A percentile compares a stretch with the other conserved stretches of the same genome.
Conservation (phyloP, 1,139 yeast genomes). For the Saccharomyces hybrid region DNA sequence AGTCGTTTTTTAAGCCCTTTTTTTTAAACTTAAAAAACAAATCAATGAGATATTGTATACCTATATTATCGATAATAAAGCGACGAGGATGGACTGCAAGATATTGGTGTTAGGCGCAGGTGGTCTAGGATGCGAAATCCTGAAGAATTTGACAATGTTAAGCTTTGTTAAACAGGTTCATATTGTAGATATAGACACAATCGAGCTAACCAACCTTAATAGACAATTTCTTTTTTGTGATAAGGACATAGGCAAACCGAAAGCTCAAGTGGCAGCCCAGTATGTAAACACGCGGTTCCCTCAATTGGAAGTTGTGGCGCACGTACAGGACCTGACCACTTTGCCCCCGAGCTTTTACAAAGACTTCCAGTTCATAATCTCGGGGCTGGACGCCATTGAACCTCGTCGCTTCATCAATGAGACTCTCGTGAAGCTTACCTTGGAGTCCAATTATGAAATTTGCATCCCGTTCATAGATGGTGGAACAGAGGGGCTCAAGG, state of each 20-base stretch:
- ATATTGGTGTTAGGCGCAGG: slow-evolving; percentile 81
- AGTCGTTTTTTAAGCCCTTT: not conserved
- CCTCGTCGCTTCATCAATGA: slow-evolving; percentile 92
- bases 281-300: slow-evolving; percentile 36
- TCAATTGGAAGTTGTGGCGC: slow-evolving; percentile 40
- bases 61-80: not conserved
- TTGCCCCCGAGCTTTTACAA: slow-evolving; percentile 55
- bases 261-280: slow-evolving; percentile 72
- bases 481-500: slow-evolving; percentile 92
- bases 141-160: slow-evolving; percentile 71
- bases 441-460: slow-evolving; percentile 41
- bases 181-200: slow-evolving; percentile 91
- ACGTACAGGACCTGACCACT: slow-evolving; percentile 67
- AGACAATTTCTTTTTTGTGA: slow-evolving; percentile 79
- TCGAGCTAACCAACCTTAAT: slow-evolving; percentile 81
- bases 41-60: not conserved
- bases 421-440: slow-evolving; percentile 56
- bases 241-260: slow-evolving; percentile 68
- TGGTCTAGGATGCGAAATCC: slow-evolving; percentile 89
- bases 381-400: slow-evolving; percentile 85
- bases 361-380: slow-evolving; percentile 65
- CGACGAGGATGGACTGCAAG: slow-evolving; percentile 13
- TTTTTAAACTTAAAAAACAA: not conserved
- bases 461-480: slow-evolving; percentile 87
- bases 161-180: slow-evolving; percentile 64